These are phyloP conservation scores for Myxozyma mucilagina DNA, from an alignment of 805 yeast genomes.

Conservation along the genomic window DNA sequence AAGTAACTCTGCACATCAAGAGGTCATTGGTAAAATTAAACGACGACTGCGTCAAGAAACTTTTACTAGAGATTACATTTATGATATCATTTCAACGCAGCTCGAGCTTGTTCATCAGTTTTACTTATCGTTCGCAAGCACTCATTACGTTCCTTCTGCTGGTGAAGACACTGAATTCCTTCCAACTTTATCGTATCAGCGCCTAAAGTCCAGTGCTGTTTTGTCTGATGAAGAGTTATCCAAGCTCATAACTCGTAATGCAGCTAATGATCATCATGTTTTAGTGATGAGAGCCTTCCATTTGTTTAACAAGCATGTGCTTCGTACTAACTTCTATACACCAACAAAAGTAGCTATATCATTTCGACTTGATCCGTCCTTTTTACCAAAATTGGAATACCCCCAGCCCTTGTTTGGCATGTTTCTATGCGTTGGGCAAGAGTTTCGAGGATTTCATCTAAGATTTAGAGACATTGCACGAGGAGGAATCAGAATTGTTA, in stretches of 20 bases:
- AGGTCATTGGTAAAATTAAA: slow-evolving; percentile 75
- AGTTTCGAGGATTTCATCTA: slow-evolving; percentile 95
- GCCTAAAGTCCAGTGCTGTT: slow-evolving; percentile 75
- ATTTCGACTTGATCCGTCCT: slow-evolving; percentile 82
- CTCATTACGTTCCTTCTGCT: slow-evolving; percentile 70
- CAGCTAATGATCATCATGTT: slow-evolving; percentile 76
- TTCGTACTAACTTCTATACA: slow-evolving; percentile 91
- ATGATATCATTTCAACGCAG: slow-evolving; percentile 70
- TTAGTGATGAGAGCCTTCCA: slow-evolving; percentile 79
- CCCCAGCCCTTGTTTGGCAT: slow-evolving; percentile 93
- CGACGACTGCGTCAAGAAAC: slow-evolving; percentile 91
- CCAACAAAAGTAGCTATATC: slow-evolving; percentile 94
- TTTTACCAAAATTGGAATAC: slow-evolving; percentile 82
- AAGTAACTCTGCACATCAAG: slow-evolving; percentile 64
- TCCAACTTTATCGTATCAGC: slow-evolving; percentile 79
- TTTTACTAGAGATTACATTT: slow-evolving; percentile 80
- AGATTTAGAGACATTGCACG: slow-evolving; percentile 96
- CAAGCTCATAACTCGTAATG: slow-evolving; percentile 60
- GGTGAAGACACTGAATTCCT: slow-evolving; percentile 41
- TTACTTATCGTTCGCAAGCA: slow-evolving; percentile 87
- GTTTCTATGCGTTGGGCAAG: slow-evolving; percentile 94
- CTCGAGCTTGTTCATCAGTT: slow-evolving; percentile 73
- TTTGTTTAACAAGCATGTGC: slow-evolving; percentile 78
- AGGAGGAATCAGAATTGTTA: slow-evolving; percentile 96
- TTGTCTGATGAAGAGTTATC: slow-evolving; percentile 74